A percentile compares a stretch with the other conserved stretches of the same genome.
phyloP scores from a whole-genome alignment of 2,329 filamentous ascomycete genomes.

The Ceratocystis destructans region DNA sequence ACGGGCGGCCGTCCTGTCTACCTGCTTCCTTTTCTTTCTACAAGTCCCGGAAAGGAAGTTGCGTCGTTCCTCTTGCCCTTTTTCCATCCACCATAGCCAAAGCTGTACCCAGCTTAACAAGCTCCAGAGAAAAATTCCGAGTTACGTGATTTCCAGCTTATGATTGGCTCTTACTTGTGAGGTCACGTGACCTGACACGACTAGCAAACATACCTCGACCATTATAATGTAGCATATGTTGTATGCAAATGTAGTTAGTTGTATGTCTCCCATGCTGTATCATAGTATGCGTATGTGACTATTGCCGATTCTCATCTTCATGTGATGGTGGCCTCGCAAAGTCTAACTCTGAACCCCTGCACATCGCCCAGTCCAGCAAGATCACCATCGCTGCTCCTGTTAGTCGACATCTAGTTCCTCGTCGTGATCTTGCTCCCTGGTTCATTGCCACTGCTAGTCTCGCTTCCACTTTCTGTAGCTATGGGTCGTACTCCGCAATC shows the following conservation, averaged over 20 bases:
- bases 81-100: background rate
- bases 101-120: background rate
- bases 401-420: too few relatives aligned
- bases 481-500: background rate
- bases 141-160: too few relatives aligned
- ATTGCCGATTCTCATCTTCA: background rate
- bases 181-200: too few relatives aligned
- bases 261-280: too few relatives aligned
- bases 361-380: background rate
- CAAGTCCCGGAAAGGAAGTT: slow-evolving; percentile 4
- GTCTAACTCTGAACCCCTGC: background rate
- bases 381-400: too few relatives aligned
- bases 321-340: background rate
- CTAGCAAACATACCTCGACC: too few relatives aligned
- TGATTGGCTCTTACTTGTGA: background rate
- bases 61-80: background rate
- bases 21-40: background rate
- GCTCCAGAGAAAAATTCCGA: background rate
- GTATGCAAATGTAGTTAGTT: too few relatives aligned
- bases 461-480: background rate
- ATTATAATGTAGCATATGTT: too few relatives aligned
- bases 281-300: background rate
- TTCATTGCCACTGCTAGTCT: too few relatives aligned
- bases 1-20: background rate
- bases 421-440: too few relatives aligned